These are phyloP conservation scores for Coemansia sp. DNA, from an alignment of 192 early-diverging fungal genomes.

Conservation along the genomic window DNA sequence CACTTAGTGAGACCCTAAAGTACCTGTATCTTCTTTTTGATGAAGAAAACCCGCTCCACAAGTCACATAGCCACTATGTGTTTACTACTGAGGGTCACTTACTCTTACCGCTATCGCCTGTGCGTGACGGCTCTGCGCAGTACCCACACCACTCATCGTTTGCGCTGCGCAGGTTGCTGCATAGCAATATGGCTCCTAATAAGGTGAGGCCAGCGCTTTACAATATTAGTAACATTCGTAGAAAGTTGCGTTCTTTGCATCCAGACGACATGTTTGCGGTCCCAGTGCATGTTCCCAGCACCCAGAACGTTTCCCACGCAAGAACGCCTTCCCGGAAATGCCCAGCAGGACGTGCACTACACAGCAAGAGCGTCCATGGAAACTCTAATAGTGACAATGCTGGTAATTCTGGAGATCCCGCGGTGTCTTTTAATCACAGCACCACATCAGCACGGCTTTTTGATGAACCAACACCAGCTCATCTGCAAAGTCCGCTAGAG, in stretches of 20 bases:
- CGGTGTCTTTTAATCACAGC: not conserved
- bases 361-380: not conserved
- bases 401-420: not conserved
- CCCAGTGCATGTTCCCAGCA: not conserved
- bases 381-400: not conserved
- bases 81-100: conserved; percentile 78
- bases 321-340: conserved; percentile 15
- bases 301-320: not conserved
- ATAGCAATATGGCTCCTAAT: conserved; percentile 22
- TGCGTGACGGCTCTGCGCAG: conserved; percentile 25
- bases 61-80: conserved; percentile 73
- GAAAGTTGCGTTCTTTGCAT: conserved; percentile 17
- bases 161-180: conserved; percentile 26
- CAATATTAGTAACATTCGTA: conserved; percentile 29
- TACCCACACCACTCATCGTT: conserved; percentile 39
- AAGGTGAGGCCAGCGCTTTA: conserved; percentile 16
- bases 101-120: conserved; percentile 37
- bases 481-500: conserved; percentile 25
- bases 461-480: conserved; percentile 3
- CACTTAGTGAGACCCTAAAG: conserved; percentile 92
- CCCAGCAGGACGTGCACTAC: conserved; percentile 13
- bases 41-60: conserved; percentile 72
- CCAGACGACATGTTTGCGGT: conserved; percentile 29
- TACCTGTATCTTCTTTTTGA: conserved; percentile 97
- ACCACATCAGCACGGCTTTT: not conserved